Percentiles rank a stretch among this genome's conserved stretches.
These are phyloP conservation scores for Capronia coronata DNA, from an alignment of 2,329 filamentous ascomycete genomes.

Conservation along the genomic window DNA sequence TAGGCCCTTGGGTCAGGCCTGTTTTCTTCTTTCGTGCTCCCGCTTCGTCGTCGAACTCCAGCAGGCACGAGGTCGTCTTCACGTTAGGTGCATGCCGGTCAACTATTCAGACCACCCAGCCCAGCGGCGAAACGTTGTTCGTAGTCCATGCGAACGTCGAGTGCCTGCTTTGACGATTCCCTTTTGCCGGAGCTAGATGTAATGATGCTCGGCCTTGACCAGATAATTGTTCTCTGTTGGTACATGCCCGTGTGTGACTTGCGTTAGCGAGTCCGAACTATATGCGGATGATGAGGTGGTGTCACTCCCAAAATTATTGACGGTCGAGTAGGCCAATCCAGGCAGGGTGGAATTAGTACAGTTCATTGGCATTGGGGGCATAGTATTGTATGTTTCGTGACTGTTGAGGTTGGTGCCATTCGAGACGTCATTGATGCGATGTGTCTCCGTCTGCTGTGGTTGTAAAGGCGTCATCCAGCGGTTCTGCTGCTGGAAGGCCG, in stretches of 20 bases:
- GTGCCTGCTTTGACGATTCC: background rate
- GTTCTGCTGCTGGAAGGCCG: slow-evolving; percentile 26
- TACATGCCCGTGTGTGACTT: slow-evolving; percentile 12
- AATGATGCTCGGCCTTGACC: slow-evolving; percentile 13
- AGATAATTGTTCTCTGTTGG: slow-evolving; percentile 11
- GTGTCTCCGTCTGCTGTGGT: slow-evolving; percentile 8
- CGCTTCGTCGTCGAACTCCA: too few species aligned
- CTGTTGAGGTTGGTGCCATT: background rate
- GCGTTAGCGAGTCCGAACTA: slow-evolving; percentile 6
- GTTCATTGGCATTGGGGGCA: slow-evolving; percentile 14
- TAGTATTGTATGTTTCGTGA: slow-evolving; percentile 16
- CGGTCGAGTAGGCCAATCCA: slow-evolving; percentile 12
- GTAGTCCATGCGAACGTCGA: background rate
- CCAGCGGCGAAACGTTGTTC: too few species aligned
- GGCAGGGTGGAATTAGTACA: slow-evolving; percentile 13
- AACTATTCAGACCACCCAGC: too few species aligned
- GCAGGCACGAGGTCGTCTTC: too few species aligned
- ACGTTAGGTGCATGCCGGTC: too few species aligned
- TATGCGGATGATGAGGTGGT: slow-evolving; percentile 11
- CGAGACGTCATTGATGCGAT: background rate
- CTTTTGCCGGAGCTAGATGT: background rate
- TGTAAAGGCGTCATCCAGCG: slow-evolving; percentile 27
- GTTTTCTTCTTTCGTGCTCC: too few species aligned
- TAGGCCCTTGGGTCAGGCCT: too few species aligned
- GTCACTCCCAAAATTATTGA: slow-evolving; percentile 7